Base-by-base conservation (phyloP, 2,329 filamentous ascomycete species). In the Aspergillus brasiliensis region DNA sequence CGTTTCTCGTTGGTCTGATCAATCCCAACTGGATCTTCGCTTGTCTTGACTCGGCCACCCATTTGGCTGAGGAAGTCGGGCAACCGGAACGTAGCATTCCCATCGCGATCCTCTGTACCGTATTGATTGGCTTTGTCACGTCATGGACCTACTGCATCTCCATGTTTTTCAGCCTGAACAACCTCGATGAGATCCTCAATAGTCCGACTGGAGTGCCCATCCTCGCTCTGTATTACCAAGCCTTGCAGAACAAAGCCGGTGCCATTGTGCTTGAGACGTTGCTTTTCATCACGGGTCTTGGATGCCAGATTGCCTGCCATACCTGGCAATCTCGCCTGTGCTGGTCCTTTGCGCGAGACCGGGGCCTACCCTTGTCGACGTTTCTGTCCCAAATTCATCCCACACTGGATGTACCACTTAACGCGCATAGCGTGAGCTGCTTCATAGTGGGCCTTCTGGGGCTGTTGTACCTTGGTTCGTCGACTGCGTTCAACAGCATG, bases 331-430 rank as follows among this genome's bases (percentile, higher is more conserved):
- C 77, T 17, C 73, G 81, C 0, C 72, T 83, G 8, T 80, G 78
- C 60, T 84, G 82, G 82, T 81, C 80, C 17, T 84, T 84, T 65
- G 81, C 83, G 8, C 75, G 82, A 4, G 83, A 84, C 64, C 68
- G 74, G 13, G 82, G 81, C 2, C 60, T 84, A 1, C 82, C 82
- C 0, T 77, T 74, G n/a, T 75, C 77, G 19, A 49, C 62, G 17
- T 77, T 75, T 60, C 70, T 83, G 10, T 69, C 74, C 8, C 69
- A 73, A 10, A 77, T 84, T 5, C 66, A 81, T 57, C 67, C 68
- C 2, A 70, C 57, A 13, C 68, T 80, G 3, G 77, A 80, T 57
- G 79, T 83, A 0, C 81, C 81, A 0, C 59, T 83, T 1, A 69
- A 75, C 34, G 80, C 80, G 25, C 78, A 82, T 56, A 62, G 74